phyloP scores from a whole-genome alignment of 441 rosid species.

The Croton laevigatus region DNA sequence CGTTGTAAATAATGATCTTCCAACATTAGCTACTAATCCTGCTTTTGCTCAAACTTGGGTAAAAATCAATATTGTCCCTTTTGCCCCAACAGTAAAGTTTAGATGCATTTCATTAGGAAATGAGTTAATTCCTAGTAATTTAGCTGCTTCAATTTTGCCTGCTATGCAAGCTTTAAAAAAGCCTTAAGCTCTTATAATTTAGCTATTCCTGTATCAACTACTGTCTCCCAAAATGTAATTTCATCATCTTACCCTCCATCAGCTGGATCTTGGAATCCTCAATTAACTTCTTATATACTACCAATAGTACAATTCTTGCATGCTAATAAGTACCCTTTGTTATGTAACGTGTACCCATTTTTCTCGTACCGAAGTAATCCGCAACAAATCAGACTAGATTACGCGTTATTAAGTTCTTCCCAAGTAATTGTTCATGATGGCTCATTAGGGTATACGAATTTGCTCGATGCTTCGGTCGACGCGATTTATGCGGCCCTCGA shows the following conservation, averaged over 20 bases:
- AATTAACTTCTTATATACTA: background rate
- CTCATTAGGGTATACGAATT: conserved; percentile 8
- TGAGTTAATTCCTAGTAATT: conserved; percentile 15
- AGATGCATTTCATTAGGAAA: conserved; percentile 21
- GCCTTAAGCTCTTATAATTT: background rate
- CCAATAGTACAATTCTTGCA: conserved; percentile 16
- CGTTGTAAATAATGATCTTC: conserved; percentile 21
- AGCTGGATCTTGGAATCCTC: conserved; percentile 7
- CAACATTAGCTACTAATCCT: conserved; percentile 5
- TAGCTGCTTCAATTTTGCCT: background rate
- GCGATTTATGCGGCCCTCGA: conserved; percentile 12
- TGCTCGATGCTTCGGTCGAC: conserved; percentile 15
- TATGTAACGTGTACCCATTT: conserved; percentile 20
- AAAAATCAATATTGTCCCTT: conserved; percentile 14
- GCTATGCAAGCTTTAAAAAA: conserved; percentile 6
- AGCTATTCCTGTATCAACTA: background rate
- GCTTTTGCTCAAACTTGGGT: conserved; percentile 18
- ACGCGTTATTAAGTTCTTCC: conserved; percentile 12
- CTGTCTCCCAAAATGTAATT: background rate
- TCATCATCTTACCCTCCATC: conserved; percentile 2
- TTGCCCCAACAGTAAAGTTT: background rate
- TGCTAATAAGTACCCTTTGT: conserved; percentile 7
- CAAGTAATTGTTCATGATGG: conserved; percentile 15
- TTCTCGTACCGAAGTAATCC: conserved; percentile 5
- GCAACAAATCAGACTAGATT: background rate